Base-by-base conservation (phyloP, 129 eudicot species). In the Silybum marianum region DNA sequence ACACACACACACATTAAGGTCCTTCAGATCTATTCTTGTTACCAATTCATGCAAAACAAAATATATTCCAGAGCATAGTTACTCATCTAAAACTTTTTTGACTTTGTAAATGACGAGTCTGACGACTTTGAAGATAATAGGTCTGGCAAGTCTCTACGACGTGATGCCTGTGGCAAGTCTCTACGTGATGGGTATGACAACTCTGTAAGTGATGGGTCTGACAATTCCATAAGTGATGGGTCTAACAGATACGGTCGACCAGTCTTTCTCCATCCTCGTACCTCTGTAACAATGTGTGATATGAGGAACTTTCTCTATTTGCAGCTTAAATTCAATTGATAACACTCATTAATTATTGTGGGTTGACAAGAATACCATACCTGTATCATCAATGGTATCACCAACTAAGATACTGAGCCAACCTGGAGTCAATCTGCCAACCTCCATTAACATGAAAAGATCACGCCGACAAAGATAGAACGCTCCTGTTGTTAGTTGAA, bases 201-300 rank as follows among this genome's bases (percentile, higher is more conserved):
- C 21, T 81, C 79, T 73, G 79, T 73, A n/a, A 63, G 75, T 63
- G 84, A 81, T 63, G 30, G 80, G 40, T 81, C 28, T 22, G 51
- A 0, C 21, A n/a, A 58, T 14, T 58, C 66, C 10, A 14, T 18
- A 5, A 18, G 2, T 58, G 66, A 58, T 58, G 66, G 66, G 66
- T 58, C 23, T 14, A 18, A 54, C 63, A 51, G 7, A 54, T 54
- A 54, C 2, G 79, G 80, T 81, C 79, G 22, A 19, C 84, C 84
- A 0, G 69, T 81, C 74, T 81, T 81, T 74, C 84, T 81, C 84
- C 84, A 81, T 73, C 84, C 84, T 42, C 84, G 54, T 28, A 81
- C 74, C 79, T 81, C 84, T 81, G 79, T 68, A 26, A 73, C 36
- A 74, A 63, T 12, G 28, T 18, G 48, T 71, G 9, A 26, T 40